phyloP scores from a whole-genome alignment of 495 filamentous ascomycete species.

The Oleoguttula mirabilis region DNA sequence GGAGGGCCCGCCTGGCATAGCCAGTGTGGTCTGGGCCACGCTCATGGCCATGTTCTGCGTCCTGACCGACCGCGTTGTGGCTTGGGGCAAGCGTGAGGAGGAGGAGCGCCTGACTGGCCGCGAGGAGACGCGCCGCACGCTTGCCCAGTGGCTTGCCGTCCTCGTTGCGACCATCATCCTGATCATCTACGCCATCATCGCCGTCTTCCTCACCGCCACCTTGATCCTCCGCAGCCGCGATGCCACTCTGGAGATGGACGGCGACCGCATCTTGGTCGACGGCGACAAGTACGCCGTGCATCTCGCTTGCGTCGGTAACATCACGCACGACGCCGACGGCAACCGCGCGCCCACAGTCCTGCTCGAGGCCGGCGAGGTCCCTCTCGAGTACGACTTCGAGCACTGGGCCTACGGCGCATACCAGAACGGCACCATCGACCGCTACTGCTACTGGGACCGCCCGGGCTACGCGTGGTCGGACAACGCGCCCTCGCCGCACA shows the following conservation, averaged over 20 bases:
- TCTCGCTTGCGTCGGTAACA: slow-evolving; percentile 65
- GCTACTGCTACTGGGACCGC: slow-evolving; percentile 94
- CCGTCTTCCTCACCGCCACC: slow-evolving; percentile 63
- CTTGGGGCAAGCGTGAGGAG: slow-evolving; percentile 83
- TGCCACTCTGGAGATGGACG: slow-evolving; percentile 54
- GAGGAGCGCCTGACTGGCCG: slow-evolving; percentile 86
- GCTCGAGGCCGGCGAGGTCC: slow-evolving; percentile 65
- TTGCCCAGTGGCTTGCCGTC: slow-evolving; percentile 77
- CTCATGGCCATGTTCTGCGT: slow-evolving; percentile 52
- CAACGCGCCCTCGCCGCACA: slow-evolving; percentile 84
- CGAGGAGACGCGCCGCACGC: slow-evolving; percentile 68
- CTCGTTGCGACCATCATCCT: slow-evolving; percentile 59
- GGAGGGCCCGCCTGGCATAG: slow-evolving; percentile 84
- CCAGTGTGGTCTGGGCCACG: slow-evolving; percentile 64
- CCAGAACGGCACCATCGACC: slow-evolving; percentile 59
- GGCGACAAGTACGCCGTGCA: slow-evolving; percentile 74
- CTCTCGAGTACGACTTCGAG: slow-evolving; percentile 65
- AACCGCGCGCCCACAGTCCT: slow-evolving; percentile 56
- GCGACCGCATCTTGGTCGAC: slow-evolving; percentile 66
- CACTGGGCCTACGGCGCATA: slow-evolving; percentile 56
- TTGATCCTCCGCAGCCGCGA: slow-evolving; percentile 68
- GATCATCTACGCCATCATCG: slow-evolving; percentile 49
- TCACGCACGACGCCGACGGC: slow-evolving; percentile 45
- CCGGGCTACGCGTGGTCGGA: slow-evolving; percentile 86
- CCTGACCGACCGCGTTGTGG: slow-evolving; percentile 56